These are phyloP conservation scores for Vitis labrusca DNA, from an alignment of 164 flowering plant genomes.

Conservation along the genomic window DNA sequence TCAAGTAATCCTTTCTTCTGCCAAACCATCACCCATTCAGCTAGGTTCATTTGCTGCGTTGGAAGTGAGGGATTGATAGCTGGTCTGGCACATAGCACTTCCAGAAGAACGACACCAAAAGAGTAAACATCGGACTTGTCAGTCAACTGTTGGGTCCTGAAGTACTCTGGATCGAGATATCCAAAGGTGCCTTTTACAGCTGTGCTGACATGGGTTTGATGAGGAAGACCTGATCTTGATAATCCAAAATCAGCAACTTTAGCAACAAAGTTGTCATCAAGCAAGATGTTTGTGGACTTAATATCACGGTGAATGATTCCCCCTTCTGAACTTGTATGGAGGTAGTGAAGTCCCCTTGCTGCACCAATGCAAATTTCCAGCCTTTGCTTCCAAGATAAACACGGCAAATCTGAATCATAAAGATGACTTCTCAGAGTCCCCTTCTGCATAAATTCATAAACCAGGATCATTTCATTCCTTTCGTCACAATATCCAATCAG, in stretches of 20 bases:
- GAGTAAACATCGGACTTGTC: constrained; percentile 27
- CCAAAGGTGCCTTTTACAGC: constrained; percentile 16
- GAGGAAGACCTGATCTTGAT: constrained; percentile 4
- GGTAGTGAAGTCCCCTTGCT: constrained; percentile 13
- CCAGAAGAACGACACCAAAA: constrained; percentile 21
- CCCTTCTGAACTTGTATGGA: background rate
- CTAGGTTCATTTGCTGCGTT: constrained; percentile 17
- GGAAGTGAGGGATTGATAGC: background rate
- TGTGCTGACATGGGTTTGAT: constrained; percentile 4
- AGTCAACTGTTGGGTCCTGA: constrained; percentile 1
- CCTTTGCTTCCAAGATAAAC: constrained; percentile 13
- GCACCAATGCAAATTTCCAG: constrained; percentile 16
- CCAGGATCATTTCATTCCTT: constrained; percentile 9
- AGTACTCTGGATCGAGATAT: constrained; percentile 20
- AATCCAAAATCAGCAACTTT: constrained; percentile 19
- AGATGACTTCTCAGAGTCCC: constrained; percentile 7
- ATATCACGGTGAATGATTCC: constrained; percentile 16
- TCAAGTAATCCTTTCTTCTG: constrained; percentile 6
- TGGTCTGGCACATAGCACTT: constrained; percentile 18
- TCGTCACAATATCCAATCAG: constrained; percentile 15
- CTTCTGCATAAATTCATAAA: constrained; percentile 15
- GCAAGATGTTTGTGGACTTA: constrained; percentile 14
- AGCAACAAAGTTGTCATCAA: background rate
- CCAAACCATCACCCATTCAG: constrained; percentile 9
- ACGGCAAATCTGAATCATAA: background rate